A percentile compares a stretch with the other conserved stretches of the same genome.
Conservation (phyloP, 768 basidiomycete species). For the Pleurotus citrinopileatus region DNA sequence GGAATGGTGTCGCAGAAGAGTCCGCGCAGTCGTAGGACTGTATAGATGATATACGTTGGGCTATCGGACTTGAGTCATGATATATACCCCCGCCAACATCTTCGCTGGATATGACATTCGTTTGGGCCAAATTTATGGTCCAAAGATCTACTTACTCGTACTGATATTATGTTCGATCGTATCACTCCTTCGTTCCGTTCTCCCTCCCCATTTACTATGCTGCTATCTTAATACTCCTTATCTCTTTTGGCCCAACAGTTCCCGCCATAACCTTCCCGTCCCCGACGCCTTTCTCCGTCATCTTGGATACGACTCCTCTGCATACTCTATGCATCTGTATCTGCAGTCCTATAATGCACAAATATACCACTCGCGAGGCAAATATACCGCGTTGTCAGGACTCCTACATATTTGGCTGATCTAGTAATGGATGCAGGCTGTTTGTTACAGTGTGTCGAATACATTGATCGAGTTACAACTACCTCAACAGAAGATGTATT, state of each 20-base stretch:
- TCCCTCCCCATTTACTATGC: not conserved
- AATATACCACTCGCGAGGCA: not conserved
- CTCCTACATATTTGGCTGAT: too few relatives aligned
- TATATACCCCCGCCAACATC: slow-evolving; percentile 2
- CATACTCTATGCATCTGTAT: slow-evolving; percentile 7
- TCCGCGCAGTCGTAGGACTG: not conserved
- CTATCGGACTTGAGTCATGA: not conserved
- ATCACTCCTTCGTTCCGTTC: not conserved
- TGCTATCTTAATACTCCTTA: not conserved
- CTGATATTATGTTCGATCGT: not conserved
- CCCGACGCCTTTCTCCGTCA: too few relatives aligned
- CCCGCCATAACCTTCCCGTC: not conserved
- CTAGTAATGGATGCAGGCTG: not conserved
- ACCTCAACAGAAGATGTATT: too few relatives aligned
- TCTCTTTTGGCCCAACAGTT: not conserved
- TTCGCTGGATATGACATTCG: slow-evolving; percentile 5
- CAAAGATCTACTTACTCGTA: not conserved
- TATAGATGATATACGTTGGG: not conserved
- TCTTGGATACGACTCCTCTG: not conserved
- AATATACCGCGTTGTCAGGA: not conserved
- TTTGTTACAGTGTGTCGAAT: too few relatives aligned
- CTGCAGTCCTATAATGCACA: slow-evolving; percentile 4
- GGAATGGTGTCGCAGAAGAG: not conserved
- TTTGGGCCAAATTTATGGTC: not conserved
- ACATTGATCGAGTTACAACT: too few relatives aligned